Evolutionary conservation across 768 basidiomycete species (phyloP), one percentile per base, ranked within the genome.

Genomic region (Collybiopsis luxurians): DNA sequence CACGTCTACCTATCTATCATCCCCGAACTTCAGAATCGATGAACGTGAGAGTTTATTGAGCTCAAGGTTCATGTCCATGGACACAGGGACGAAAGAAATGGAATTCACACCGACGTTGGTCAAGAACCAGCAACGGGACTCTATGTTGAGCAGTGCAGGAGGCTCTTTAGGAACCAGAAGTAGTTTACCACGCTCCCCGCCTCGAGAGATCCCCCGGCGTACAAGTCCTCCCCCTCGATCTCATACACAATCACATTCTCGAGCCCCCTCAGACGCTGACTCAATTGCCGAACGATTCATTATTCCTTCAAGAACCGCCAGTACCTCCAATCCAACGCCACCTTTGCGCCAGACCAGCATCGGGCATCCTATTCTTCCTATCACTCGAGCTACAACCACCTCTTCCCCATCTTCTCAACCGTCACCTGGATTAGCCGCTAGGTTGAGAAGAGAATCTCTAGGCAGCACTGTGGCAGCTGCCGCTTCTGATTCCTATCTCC

Each of bases 11-110:
- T 92, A 89, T 69, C 82, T 92, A 46, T 74, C 80, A 12, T 72
- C 79, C 1, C 88, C 90, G 3, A 74, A 80, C 63, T 92, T 92
- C 74, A 79, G 83, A 59, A 72, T 92, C 28, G 89, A 91, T 68
- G 87, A 90, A 61, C 77, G 86, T 30, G 91, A 93, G 69, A 86
- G 87, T 1, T 71, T 91, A 1, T 74, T 92, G 4, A 90, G 88
- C 2, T 87, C 85, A 3, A 76, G 83, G 13, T 89, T 93, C 64
- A 75, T 88, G 24, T 86, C 85, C 1, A 75, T 84, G 54, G 87
- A 89, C 62, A 81, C 39, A 36, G 48, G 46, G n/a, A 31, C 53
- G 21, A 44, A 55, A 26, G 19, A 40, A 47, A 44, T 40, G 28
- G 57, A 80, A 28, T 92, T 91, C 65, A 82, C 86, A 0, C 90